phyloP scores from a whole-genome alignment of 805 yeast genomes.

The Yarrowia phangngaensis region DNA sequence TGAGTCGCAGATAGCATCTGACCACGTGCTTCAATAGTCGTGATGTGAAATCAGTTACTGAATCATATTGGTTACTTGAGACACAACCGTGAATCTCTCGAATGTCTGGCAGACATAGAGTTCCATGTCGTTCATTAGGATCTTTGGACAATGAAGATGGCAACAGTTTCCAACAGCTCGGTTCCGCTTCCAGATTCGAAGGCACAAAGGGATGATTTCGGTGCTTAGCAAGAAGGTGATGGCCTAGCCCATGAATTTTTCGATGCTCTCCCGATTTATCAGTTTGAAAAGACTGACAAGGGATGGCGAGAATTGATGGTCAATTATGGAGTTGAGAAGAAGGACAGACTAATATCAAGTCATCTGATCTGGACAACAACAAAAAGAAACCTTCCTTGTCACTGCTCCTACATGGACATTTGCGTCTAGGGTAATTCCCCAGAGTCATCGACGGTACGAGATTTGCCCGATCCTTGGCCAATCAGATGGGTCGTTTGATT shows the following conservation, averaged over 20 bases:
- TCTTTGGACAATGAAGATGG: conserved; percentile 92
- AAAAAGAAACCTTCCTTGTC: conserved; percentile 49
- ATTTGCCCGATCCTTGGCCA: conserved; percentile 53
- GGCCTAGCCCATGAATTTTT: conserved; percentile 87
- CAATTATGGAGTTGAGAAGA: conserved; percentile 44
- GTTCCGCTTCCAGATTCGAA: conserved; percentile 91
- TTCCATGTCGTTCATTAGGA: conserved; percentile 86
- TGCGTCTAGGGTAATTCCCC: conserved; percentile 53
- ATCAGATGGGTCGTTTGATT: conserved; percentile 49
- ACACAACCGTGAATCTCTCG: conserved; percentile 91
- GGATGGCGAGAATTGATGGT: conserved; percentile 82
- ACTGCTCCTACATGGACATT: conserved; percentile 59
- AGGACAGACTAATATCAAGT: conserved; percentile 30
- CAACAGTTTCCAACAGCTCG: conserved; percentile 91
- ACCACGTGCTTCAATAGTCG: conserved; percentile 88
- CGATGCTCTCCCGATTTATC: conserved; percentile 78
- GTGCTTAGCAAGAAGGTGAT: conserved; percentile 89
- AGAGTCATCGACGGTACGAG: conserved; percentile 48
- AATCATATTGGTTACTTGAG: conserved; percentile 84
- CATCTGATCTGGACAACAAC: conserved; percentile 24
- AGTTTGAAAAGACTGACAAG: conserved; percentile 52
- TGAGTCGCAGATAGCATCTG: conserved; percentile 83
- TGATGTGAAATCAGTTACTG: conserved; percentile 71
- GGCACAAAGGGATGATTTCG: conserved; percentile 90
- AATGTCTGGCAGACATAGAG: conserved; percentile 92